Conservation (phyloP, 2,329 filamentous ascomycete genomes). For the Trichoderma sp. region DNA sequence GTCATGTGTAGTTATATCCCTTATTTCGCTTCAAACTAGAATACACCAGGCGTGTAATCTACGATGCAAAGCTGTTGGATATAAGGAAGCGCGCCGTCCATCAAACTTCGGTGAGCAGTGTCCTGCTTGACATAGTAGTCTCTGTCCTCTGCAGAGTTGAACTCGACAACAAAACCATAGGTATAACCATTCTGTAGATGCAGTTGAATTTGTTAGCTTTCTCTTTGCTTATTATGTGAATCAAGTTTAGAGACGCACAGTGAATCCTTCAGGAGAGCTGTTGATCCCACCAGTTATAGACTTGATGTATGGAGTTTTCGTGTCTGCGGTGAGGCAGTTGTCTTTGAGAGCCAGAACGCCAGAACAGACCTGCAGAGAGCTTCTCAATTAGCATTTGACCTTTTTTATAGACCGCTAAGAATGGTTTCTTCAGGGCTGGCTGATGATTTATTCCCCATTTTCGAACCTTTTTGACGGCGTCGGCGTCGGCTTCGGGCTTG, state of each 20-base stretch:
- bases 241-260: constrained; percentile 48
- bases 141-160: constrained; percentile 3
- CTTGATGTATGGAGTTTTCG: constrained; percentile 63
- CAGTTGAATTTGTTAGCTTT: background rate
- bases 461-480: constrained; percentile 58
- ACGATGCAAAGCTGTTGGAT: background rate
- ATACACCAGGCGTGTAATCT: background rate
- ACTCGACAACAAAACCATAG: constrained; percentile 19
- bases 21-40: background rate
- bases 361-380: constrained; percentile 37
- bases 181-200: constrained; percentile 1
- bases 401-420: no score
- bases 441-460: background rate
- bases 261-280: constrained; percentile 62
- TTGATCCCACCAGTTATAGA: constrained; percentile 62
- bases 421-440: background rate
- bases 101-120: constrained; percentile 9
- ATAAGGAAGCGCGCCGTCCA: background rate
- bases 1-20: background rate
- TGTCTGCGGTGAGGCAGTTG: constrained; percentile 64
- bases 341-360: constrained; percentile 55
- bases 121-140: constrained; percentile 20
- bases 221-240: background rate
- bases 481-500: constrained; percentile 41
- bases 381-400: background rate